A percentile compares a stretch with the other conserved stretches of the same genome.
phyloP scores from a whole-genome alignment of 1,139 yeast species.

The Magnusiomyces fungicola region DNA sequence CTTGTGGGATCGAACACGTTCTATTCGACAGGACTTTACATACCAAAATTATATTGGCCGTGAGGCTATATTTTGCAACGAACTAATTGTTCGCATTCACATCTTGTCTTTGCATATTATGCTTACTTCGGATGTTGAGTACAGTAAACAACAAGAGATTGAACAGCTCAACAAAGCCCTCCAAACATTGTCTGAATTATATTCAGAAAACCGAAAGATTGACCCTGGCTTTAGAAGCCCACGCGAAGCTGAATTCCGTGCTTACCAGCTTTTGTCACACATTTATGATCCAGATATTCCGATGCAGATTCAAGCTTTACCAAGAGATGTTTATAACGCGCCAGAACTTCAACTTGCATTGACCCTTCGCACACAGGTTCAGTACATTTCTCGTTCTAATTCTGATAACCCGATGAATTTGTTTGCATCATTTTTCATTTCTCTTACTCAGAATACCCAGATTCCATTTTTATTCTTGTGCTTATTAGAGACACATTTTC shows the following conservation, averaged over 20 bases:
- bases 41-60: constrained; percentile 92
- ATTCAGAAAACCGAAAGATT: constrained; percentile 65
- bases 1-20: constrained; percentile 98
- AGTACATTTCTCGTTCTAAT: constrained; percentile 45
- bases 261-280: constrained; percentile 76
- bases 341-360: constrained; percentile 64
- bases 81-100: constrained; percentile 84
- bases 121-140: constrained; percentile 69
- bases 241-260: constrained; percentile 89
- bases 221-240: constrained; percentile 47
- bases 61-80: constrained; percentile 90
- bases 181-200: constrained; percentile 83
- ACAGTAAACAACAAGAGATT: constrained; percentile 88
- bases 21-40: constrained; percentile 94
- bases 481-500: constrained; percentile 71
- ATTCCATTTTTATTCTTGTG: constrained; percentile 72
- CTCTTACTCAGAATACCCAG: constrained; percentile 39
- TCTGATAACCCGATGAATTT: constrained; percentile 54
- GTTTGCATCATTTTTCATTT: constrained; percentile 58
- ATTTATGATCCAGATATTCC: constrained; percentile 81
- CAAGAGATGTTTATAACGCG: constrained; percentile 48
- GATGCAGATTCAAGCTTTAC: constrained; percentile 64
- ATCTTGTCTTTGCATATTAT: constrained; percentile 73
- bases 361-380: constrained; percentile 54
- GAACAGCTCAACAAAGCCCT: constrained; percentile 91